Base-by-base conservation (phyloP, 305 asterid species). In the Fraxinus greggii region DNA sequence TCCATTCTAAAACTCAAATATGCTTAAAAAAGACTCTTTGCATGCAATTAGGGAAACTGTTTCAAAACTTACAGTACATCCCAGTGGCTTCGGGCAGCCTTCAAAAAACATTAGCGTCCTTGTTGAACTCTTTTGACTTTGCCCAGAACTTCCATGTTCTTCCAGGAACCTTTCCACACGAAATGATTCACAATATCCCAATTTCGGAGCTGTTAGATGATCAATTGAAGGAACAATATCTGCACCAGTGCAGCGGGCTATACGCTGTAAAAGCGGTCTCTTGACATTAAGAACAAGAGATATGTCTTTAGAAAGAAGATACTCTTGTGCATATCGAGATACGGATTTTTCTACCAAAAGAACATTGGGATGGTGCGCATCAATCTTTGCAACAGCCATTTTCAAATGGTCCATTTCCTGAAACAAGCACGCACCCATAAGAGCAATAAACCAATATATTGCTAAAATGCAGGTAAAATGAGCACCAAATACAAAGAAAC, bases 401-500 rank as follows among this genome's bases (percentile, higher is more conserved):
- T 92, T 94, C 88, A 94, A 88, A 87, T 93, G 97, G 86, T 94
- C 98, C 97, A 91, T 94, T 90, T 94, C 98, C 98, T 94, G 85
- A 83, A 88, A 83, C 65, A 88, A 80, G 77, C 73, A 86, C 78
- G 70, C 40, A 77, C 72, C 67, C 81, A 80, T 77, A 61, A 80
- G 65, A 56, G 24, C 40, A 76, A 72, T 76, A 81, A 78, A 63
- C 10, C 75, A 79, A 78, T 7, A 79, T 28, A 78, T 63, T 69
- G 48, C 59, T 40, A 81, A 21, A 77, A 72, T 61, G 21, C 72
- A 4, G 77, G 28, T 63, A 84, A 59, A 65, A 21, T 6, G 42
- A 63, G 3, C 54, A 9, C 74, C 48, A 70, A 75, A 48, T 70
- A 51, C 75, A 59, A 38, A 78, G 70, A 65, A 72, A 78, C 72